A percentile compares a stretch with the other conserved stretches of the same genome.
These are phyloP conservation scores for Lolium perenne DNA, from an alignment of 176 grass and related monocot genomes.

Conservation along the genomic window DNA sequence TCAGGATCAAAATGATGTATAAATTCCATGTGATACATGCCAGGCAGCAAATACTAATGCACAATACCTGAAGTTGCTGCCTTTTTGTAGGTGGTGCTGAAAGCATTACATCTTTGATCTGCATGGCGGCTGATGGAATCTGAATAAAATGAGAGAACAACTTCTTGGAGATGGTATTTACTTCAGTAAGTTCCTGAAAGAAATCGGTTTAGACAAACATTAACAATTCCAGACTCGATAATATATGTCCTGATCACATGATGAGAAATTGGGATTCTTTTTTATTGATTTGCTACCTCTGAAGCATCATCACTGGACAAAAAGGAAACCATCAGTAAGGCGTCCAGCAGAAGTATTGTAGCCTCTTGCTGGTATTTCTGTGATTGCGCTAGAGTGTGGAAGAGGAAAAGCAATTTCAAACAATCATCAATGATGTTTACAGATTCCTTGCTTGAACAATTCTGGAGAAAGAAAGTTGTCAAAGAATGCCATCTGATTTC, in stretches of 20 bases:
- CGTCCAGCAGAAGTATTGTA: constrained; percentile 75
- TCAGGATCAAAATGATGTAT: constrained; percentile 21
- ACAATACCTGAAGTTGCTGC: constrained; percentile 78
- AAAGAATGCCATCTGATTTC: constrained; percentile 26
- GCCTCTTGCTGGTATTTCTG: constrained; percentile 66
- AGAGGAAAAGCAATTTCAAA: constrained; percentile 85
- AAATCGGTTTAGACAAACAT: not conserved
- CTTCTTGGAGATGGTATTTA: constrained; percentile 73
- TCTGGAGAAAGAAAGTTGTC: constrained; percentile 62
- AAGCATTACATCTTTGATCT: constrained; percentile 90
- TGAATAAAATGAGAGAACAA: constrained; percentile 94
- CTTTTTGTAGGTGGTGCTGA: constrained; percentile 68
- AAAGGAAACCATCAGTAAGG: constrained; percentile 78
- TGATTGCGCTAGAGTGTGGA: constrained; percentile 71
- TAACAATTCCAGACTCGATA: constrained; percentile 12
- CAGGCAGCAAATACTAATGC: constrained; percentile 23
- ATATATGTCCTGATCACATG: not conserved
- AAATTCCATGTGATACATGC: not conserved
- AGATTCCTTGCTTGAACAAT: constrained; percentile 71
- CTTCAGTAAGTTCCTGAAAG: constrained; percentile 80
- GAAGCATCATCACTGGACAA: constrained; percentile 58
- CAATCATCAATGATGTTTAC: constrained; percentile 74
- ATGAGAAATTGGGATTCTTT: constrained; percentile 14
- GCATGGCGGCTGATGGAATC: constrained; percentile 72
- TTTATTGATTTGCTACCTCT: constrained; percentile 52